Conservation (phyloP, 192 early-diverging fungal species). For the Kickxella alabastrina region DNA sequence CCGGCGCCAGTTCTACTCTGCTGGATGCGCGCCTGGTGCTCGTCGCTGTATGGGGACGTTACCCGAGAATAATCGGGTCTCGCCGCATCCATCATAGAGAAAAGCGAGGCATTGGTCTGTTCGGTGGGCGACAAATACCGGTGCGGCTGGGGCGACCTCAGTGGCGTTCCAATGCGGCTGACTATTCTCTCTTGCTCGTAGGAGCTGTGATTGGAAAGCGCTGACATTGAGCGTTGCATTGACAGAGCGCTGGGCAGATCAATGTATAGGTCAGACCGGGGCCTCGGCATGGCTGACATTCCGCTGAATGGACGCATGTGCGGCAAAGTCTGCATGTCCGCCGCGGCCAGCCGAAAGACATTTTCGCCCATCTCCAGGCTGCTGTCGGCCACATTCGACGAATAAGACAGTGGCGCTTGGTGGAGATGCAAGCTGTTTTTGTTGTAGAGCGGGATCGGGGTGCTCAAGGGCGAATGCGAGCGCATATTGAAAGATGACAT, state of each 20-base stretch:
- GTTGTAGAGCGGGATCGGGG: background rate
- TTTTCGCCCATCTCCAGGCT: too few relatives aligned
- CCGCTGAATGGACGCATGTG: too few relatives aligned
- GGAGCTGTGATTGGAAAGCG: background rate
- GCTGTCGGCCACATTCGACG: too few relatives aligned
- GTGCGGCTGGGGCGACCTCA: background rate
- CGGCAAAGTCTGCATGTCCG: too few relatives aligned
- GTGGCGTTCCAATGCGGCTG: background rate
- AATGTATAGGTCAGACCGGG: background rate
- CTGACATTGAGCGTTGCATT: background rate
- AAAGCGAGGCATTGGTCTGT: background rate
- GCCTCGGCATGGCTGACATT: too few relatives aligned
- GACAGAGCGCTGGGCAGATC: background rate
- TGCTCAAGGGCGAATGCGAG: background rate
- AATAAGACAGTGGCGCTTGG: too few relatives aligned
- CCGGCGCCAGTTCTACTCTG: background rate
- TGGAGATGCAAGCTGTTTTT: too few relatives aligned
- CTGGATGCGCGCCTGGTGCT: background rate
- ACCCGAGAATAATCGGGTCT: background rate
- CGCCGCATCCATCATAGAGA: background rate
- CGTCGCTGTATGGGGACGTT: conserved; percentile 1
- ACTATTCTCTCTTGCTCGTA: background rate
- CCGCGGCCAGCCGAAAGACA: too few relatives aligned
- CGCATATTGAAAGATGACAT: background rate
- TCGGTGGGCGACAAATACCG: background rate